phyloP scores from a whole-genome alignment of 306 rosid species.

The Quercus robur region DNA sequence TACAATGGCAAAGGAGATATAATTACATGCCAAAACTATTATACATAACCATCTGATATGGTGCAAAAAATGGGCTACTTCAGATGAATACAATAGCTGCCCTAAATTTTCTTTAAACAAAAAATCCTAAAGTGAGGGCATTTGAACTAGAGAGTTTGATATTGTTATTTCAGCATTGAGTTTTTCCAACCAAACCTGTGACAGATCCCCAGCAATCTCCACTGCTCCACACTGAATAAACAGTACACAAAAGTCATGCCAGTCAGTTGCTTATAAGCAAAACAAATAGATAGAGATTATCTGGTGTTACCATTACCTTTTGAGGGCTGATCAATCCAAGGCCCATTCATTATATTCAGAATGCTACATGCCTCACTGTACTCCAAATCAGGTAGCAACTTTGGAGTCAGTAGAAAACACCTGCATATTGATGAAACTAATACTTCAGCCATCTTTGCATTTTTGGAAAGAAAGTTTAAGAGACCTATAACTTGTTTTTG shows the following conservation, averaged over 20 bases:
- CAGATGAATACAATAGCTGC: background rate
- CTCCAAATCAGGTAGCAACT: conserved; percentile 80
- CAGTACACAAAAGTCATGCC: conserved; percentile 5
- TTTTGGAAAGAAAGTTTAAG: background rate
- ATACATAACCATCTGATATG: background rate
- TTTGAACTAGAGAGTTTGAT: background rate
- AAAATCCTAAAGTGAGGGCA: background rate
- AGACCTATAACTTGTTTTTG: background rate
- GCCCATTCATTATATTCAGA: conserved; percentile 87
- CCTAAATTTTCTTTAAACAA: background rate
- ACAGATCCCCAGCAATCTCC: conserved; percentile 77
- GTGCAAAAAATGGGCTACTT: background rate
- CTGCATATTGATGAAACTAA: conserved; percentile 39
- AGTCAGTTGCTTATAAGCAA: background rate
- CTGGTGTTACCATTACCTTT: conserved; percentile 44
- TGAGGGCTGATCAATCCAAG: conserved; percentile 69
- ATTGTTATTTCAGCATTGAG: conserved; percentile 26
- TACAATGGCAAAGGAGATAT: background rate
- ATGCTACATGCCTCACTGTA: conserved; percentile 90
- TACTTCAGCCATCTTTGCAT: conserved; percentile 1
- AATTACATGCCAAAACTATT: background rate
- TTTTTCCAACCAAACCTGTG: conserved; percentile 41
- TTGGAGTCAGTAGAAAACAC: conserved; percentile 92
- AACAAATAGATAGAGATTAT: background rate
- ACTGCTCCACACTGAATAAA: conserved; percentile 66